These are phyloP conservation scores for Fusarium penzigii DNA, from an alignment of 2,329 filamentous ascomycete species.

Conservation along the genomic window DNA sequence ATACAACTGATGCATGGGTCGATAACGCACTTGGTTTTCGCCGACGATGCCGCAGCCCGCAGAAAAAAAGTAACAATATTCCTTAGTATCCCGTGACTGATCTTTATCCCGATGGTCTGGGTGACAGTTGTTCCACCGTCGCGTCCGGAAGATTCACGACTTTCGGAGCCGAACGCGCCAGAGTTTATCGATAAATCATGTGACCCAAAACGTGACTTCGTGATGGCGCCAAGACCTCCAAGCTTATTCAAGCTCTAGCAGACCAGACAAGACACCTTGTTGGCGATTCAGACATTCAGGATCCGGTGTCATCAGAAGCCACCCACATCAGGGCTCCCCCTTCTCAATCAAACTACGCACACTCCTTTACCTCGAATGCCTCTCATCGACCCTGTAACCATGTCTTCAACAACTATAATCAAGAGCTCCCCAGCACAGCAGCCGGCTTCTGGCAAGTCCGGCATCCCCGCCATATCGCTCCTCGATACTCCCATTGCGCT, in stretches of 20 bases:
- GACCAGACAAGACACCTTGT: constrained; percentile 16
- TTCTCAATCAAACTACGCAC: constrained; percentile 4
- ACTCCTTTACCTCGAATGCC: constrained; percentile 30
- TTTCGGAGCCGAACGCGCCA: constrained; percentile 15
- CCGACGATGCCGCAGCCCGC: neutral
- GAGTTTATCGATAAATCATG: constrained; percentile 11
- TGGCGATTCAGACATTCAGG: constrained; percentile 6
- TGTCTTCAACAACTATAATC: constrained; percentile 36
- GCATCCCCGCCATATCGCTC: constrained; percentile 40
- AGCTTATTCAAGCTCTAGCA: constrained; percentile 17
- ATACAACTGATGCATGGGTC: neutral
- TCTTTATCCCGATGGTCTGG: neutral
- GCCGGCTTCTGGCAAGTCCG: constrained; percentile 24
- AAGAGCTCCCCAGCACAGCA: constrained; percentile 33
- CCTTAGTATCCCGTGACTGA: neutral
- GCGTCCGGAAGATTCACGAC: constrained; percentile 1
- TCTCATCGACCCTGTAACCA: constrained; percentile 39
- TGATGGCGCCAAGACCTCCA: neutral
- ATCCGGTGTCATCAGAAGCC: constrained; percentile 10
- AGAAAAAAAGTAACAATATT: neutral
- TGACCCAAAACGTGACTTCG: constrained; percentile 21
- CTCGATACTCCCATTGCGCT: constrained; percentile 41
- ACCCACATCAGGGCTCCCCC: constrained; percentile 20
- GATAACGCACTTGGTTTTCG: neutral
- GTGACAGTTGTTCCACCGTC: constrained; percentile 2